Evolutionary conservation across 192 early-diverging fungal species (phyloP).

Genomic region (Tieghemiomyces parasiticus): DNA sequence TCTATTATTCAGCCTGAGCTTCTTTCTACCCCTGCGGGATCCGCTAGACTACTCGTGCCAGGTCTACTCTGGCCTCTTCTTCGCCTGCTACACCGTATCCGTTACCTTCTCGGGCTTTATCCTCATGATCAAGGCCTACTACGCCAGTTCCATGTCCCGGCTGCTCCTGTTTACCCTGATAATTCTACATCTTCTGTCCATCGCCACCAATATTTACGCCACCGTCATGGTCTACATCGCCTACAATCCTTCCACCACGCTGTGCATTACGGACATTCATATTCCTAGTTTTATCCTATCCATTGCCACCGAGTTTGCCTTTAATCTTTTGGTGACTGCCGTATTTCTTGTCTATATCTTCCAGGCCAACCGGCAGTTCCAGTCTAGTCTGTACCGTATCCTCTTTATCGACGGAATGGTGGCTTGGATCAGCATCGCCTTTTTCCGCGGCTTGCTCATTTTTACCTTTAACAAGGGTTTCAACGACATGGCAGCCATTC

Average conservation of each 20-base stretch:
- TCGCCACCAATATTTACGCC: constrained; percentile 12
- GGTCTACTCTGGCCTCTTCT: constrained; percentile 9
- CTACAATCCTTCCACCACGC: neutral
- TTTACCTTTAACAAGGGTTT: constrained; percentile 16
- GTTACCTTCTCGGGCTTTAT: constrained; percentile 1
- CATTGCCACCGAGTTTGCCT: neutral
- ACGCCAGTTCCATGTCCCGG: neutral
- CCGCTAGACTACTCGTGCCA: neutral
- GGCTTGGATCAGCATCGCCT: constrained; percentile 14
- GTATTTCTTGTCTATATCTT: neutral
- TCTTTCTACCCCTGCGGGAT: neutral
- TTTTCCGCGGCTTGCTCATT: constrained; percentile 21
- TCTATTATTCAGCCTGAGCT: neutral
- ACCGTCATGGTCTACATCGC: constrained; percentile 9
- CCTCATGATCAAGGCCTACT: constrained; percentile 6
- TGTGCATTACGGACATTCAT: neutral
- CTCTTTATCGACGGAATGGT: neutral
- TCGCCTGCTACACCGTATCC: constrained; percentile 2
- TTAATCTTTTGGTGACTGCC: neutral
- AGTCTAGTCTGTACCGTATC: neutral
- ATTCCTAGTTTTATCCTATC: neutral
- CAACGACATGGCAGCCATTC: constrained; percentile 14
- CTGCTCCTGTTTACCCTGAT: neutral
- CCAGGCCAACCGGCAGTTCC: neutral
- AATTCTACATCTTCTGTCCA: neutral